Base-by-base conservation (phyloP, 805 yeast species). In the Candida sithepensis region DNA sequence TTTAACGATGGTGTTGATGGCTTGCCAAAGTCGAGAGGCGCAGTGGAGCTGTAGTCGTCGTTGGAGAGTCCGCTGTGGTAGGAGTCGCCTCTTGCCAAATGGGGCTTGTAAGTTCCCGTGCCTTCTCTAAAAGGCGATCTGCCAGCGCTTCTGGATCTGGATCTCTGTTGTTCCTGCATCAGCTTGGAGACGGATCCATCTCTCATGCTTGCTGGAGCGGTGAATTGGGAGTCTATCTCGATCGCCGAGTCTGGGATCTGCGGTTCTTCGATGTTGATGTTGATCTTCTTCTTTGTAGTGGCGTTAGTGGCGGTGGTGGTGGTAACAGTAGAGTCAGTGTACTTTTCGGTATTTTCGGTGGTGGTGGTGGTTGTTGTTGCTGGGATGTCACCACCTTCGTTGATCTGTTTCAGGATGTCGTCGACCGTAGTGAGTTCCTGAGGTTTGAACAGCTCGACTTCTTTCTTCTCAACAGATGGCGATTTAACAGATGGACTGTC, bases 1-100 rank as follows among this genome's bases (percentile, higher is more conserved):
- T 30, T 30, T 63, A 5, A 71, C 56, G 47, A 40, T n/a, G 9
- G 39, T 18, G 14, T 37, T 7, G 23, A 37, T 10, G 18, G n/a
- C 18, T 20, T 37, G 21, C 48, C 54, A 18, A 53, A 65, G 65
- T 67, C 76, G 61, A 47, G 71, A 51, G 61, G 72, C 52, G 61
- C 75, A 57, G 61, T 68, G 16, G 41, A 30, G 33, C 23, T 32
- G 47, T 46, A 60, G 23, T 60, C 79, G 43, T 73, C 73, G 41
- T 73, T 76, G 14, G 65, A 64, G 42, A 73, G 70, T 10, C 81
- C 78, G 56, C 78, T 76, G 56, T 83, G 86, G 60, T 85, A 85
- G 1, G 90, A 81, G 53, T 84, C 91, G 33, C 92, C 94, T 51
- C 86, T 73, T 2, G 92, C 91, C 57, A 85, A 70, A 65, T 84